phyloP scores from a whole-genome alignment of 208 protist genomes.

The Tetramitus jugosus region DNA sequence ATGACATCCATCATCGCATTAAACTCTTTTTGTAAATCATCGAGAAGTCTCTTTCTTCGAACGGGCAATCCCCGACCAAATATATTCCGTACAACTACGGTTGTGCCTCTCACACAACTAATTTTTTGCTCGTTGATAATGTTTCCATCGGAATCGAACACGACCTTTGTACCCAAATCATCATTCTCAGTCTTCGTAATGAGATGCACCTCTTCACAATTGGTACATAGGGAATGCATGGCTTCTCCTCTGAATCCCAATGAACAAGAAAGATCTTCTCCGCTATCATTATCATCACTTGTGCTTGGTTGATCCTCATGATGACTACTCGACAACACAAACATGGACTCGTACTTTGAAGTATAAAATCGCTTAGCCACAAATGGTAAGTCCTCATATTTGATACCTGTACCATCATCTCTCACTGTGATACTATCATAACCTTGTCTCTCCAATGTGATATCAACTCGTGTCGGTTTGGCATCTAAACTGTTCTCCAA shows the following conservation, averaged over 20 bases:
- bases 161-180: too few species aligned
- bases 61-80: too few species aligned
- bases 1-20: too few species aligned
- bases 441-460: neutral
- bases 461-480: neutral
- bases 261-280: neutral
- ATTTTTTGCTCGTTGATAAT: too few species aligned
- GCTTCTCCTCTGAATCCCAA: constrained; percentile 1
- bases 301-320: too few species aligned
- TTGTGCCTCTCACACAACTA: too few species aligned
- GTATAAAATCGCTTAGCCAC: neutral
- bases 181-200: too few species aligned
- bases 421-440: neutral
- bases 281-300: neutral
- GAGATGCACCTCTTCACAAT: too few species aligned
- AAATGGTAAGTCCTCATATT: neutral
- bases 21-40: too few species aligned
- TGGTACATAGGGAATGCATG: neutral
- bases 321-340: neutral
- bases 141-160: too few species aligned
- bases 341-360: neutral
- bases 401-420: neutral
- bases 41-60: too few species aligned
- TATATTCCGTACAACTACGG: too few species aligned
- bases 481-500: neutral